Conservation (phyloP, 257 asterid genomes). For the Capsicum pubescens region DNA sequence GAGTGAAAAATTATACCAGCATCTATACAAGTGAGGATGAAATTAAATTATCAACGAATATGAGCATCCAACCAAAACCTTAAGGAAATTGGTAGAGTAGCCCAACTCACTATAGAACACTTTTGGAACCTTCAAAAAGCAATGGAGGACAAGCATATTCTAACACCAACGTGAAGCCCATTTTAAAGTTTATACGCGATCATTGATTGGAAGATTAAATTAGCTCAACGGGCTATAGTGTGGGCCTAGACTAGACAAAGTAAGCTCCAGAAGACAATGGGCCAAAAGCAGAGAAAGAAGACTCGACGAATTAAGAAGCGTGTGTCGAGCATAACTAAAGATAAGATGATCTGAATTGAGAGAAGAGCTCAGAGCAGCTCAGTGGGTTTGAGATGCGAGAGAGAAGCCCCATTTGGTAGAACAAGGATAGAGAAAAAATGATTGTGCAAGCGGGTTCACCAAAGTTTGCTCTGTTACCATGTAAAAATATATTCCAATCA, state of each 20-base stretch:
- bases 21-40: not conserved
- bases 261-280: conserved; percentile 18
- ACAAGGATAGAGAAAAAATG: not conserved
- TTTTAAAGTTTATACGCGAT: not conserved
- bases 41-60: not conserved
- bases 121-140: conserved; percentile 7
- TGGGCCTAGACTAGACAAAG: conserved; percentile 11
- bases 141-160: not conserved
- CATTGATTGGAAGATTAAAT: conserved; percentile 6
- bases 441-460: conserved; percentile 6
- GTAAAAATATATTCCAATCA: not conserved
- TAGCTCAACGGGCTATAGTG: conserved; percentile 5
- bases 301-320: not conserved
- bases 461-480: not conserved
- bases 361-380: conserved; percentile 21
- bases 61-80: conserved; percentile 1
- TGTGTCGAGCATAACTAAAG: not conserved
- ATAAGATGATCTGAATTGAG: not conserved
- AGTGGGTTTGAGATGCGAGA: not conserved
- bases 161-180: not conserved
- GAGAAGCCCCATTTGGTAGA: not conserved
- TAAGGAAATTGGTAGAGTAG: not conserved
- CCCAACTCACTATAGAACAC: not conserved
- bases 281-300: not conserved
- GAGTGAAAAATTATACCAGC: not conserved